Base-by-base conservation (phyloP, 1,284 basidiomycete genomes). In the Psilocybe mexicana region DNA sequence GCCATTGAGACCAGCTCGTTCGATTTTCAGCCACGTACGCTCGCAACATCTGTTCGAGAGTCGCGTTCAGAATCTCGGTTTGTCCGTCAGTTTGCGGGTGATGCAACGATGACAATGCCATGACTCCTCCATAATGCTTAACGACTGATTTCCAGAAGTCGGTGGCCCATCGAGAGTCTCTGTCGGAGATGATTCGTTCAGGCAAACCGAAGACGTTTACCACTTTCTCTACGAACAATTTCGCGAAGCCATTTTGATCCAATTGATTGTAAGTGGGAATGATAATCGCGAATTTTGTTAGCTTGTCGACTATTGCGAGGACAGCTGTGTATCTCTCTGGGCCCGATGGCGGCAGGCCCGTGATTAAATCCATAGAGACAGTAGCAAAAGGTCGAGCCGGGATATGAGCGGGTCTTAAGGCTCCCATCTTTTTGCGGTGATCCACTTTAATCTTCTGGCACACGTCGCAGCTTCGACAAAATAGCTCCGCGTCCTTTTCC, bases 41-140 rank as follows among this genome's bases (percentile, higher is more conserved):
- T 10, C 61, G 10, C 4, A 64, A 35, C 45, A 55, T 57, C 25
- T 52, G 46, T 55, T 64, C 63, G 0, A 64, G 18, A 2, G 50
- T 59, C 2, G 49, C 50, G 23, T 64, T 64, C 1, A 64, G 23
- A 4, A 59, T 35, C 54, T 64, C 61, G 0, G 57, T 64, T 40
- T 64, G 63, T 0, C 63, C 58, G 14, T 64, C 57, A 0, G 57
- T 54, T 23, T 64, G 55, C 0, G 63, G 63, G 24, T 62, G 63
- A 33, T 64, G 57, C 0, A 59, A 55, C 0, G 59, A 57, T 0
- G 63, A 57, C 8, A 64, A 33, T 3, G 57, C 49, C 6, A 33
- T 28, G 30, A 33, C 30, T 33, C 30, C 30, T 33, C 30, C 56
- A 33, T 61, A 49, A 10, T 30, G 1, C 12, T 30, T 11, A 4